These are phyloP conservation scores for Triticum timopheevii DNA, from an alignment of 176 grass and related monocot species.

Conservation along the genomic window DNA sequence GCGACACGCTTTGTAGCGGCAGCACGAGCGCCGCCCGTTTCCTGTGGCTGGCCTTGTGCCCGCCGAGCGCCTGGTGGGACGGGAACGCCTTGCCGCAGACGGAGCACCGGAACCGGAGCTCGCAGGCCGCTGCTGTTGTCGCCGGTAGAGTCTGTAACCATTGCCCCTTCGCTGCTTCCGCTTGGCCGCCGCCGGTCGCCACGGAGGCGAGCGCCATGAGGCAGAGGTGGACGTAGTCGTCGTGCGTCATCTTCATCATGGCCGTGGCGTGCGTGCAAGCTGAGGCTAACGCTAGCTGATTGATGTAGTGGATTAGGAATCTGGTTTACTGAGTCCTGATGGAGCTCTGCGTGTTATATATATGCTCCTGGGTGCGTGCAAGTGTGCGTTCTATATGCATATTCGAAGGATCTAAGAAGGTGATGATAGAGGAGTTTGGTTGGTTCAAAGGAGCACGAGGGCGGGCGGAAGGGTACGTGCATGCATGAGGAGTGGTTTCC, in stretches of 20 bases:
- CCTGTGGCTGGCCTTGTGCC: conserved; percentile 86
- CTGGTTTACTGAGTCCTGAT: background rate
- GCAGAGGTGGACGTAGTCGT: conserved; percentile 64
- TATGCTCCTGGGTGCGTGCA: background rate
- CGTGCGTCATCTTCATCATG: conserved; percentile 35
- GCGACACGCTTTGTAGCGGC: background rate
- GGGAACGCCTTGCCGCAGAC: conserved; percentile 73
- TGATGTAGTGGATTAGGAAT: background rate
- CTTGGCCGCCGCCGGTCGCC: background rate
- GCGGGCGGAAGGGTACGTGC: conserved; percentile 7
- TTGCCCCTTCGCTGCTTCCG: background rate
- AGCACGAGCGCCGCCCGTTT: conserved; percentile 8
- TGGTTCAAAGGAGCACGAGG: conserved; percentile 46
- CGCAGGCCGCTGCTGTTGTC: background rate
- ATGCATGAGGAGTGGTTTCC: background rate
- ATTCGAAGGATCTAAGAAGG: background rate
- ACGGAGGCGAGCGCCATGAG: conserved; percentile 46
- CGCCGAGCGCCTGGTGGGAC: conserved; percentile 78
- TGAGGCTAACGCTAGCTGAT: background rate
- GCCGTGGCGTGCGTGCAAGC: background rate
- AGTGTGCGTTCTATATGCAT: conserved; percentile 20
- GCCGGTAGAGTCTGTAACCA: background rate
- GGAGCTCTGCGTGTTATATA: background rate
- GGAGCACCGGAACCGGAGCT: conserved; percentile 59
- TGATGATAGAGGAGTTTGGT: background rate